Conservation (phyloP, 257 asterid genomes). For the Forsythia viridissima region DNA sequence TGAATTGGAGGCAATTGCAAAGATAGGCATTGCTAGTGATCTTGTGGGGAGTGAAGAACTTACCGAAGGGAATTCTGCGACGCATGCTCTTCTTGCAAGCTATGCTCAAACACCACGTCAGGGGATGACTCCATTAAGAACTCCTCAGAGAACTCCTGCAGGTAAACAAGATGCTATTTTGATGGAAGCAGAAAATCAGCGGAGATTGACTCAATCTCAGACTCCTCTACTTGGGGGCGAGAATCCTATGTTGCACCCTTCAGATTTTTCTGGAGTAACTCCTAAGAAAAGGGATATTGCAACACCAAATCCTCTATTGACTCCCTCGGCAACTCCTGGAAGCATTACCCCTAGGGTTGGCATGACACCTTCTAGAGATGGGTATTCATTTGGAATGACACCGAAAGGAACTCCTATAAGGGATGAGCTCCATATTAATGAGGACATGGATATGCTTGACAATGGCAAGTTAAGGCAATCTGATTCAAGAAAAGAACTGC, state of each 20-base stretch:
- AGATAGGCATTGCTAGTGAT: slow-evolving; percentile 92
- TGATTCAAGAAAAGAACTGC: slow-evolving; percentile 58
- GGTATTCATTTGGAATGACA: slow-evolving; percentile 64
- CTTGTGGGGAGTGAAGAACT: slow-evolving; percentile 82
- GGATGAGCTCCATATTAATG: slow-evolving; percentile 87
- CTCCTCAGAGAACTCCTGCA: slow-evolving; percentile 95
- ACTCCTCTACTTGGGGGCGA: slow-evolving; percentile 99
- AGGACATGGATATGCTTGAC: slow-evolving; percentile 67
- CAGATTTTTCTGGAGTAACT: slow-evolving; percentile 99
- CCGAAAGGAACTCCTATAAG: slow-evolving; percentile 94
- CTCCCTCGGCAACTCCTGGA: slow-evolving; percentile 95
- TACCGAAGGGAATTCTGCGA: slow-evolving; percentile 87
- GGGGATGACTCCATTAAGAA: slow-evolving; percentile 87
- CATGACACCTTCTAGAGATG: slow-evolving; percentile 85
- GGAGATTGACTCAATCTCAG: slow-evolving; percentile 79
- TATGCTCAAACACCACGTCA: slow-evolving; percentile 86
- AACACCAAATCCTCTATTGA: slow-evolving; percentile 94
- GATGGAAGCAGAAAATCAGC: slow-evolving; percentile 99
- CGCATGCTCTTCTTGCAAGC: slow-evolving; percentile 88
- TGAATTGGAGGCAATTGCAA: slow-evolving; percentile 95
- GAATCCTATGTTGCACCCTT: slow-evolving; percentile 89
- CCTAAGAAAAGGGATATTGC: slow-evolving; percentile 84
- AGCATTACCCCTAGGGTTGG: slow-evolving; percentile 79
- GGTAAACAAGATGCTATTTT: slow-evolving; percentile 89
- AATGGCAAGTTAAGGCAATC: slow-evolving; percentile 54